Evolutionary conservation across 1,139 yeast genomes (phyloP), one percentile per base, ranked within the genome.

Genomic region (Hanseniaspora gamundiae): DNA sequence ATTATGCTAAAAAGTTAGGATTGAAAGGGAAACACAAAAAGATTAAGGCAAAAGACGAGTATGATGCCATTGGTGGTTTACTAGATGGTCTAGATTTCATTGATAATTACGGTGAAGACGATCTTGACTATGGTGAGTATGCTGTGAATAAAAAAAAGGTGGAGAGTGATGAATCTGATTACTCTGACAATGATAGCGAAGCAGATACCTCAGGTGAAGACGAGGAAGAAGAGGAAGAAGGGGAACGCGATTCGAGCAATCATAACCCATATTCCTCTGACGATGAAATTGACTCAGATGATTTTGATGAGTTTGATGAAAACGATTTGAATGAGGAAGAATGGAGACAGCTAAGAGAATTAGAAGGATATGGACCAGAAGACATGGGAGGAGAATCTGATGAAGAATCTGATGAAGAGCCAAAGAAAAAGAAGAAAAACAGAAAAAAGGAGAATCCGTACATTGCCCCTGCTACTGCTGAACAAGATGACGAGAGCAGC

Each of bases 1-100:
- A 79, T 57, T 88, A 86, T 58, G 91, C 95, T 4, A 82, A 81
- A 50, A 80, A 82, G 53, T 68, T 88, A 17, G 94, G 94, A 1
- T 59, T 82, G 52, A 83, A 80, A 54, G 66, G 71, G 17, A 74
- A 74, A 2, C 70, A 66, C 45, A 64, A 76, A 44, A 59, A 70
- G 27, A 73, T 75, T 36, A 55, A 52, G 43, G 67, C 64, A 2
- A 56, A 58, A 2, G 79, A 71, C 31, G 85, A 77, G 27, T 79
- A 77, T 50, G 94, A 83, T 58, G 73, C 76, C 2, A 67, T 82
- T 42, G 93, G 81, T 42, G 88, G 83, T 4, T 61, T 84, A 20
- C 64, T 84, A 10, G 93, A 86, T 43, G 96, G 93, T 2, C 64
- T 85, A 35, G 94, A 84, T 53, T 71, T 79, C 49, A 74, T 76